Evolutionary conservation across 2,329 filamentous ascomycete species (phyloP), one percentile per base, ranked within the genome.

Genomic region (Hypoxylon rubiginosum): DNA sequence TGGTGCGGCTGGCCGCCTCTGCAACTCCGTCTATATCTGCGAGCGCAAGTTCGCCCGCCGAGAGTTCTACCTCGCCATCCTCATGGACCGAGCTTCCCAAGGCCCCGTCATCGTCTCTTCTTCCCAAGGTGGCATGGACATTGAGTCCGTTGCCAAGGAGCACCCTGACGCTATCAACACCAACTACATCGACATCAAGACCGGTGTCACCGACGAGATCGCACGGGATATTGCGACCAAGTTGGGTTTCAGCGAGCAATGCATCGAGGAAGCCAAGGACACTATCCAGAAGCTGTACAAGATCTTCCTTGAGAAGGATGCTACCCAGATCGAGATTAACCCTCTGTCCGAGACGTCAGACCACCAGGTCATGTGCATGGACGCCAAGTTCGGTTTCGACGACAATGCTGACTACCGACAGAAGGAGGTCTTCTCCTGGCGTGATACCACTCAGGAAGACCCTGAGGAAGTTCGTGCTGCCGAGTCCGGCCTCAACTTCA

Each of bases 311-410:
- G 96, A 99, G 86, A 97, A 93, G 85, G 96, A 99, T 82, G 93
- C 95, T 64, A 99, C 96, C 68, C 96, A 99, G 86, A 98, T 99
- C 78, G 96, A 99, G 86, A 99, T 99, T 86, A 99, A 99, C 88
- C 96, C 96, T 69, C 90, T 99, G 52, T 97, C 94, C 58, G 96
- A 99, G 88, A 99, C 96, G 69, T 97, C 92, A 58, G 96, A 99
- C 84, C 95, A 98, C 88, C 88, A 97, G 85, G 96, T 99, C 61
- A 88, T 99, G 78, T 97, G 94, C 84, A 99, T 99, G 96, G 96
- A 99, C 81, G 96, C 96, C 82, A 99, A 99, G 87, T 93, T 99
- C 76, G 92, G 90, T 78, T 99, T 99, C 80, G 96, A 99, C 81
- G 96, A 99, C 88, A 99, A 99, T 81, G 96, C 96, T 79, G 93